phyloP scores from a whole-genome alignment of 495 filamentous ascomycete species.

The Talaromyces ruber region DNA sequence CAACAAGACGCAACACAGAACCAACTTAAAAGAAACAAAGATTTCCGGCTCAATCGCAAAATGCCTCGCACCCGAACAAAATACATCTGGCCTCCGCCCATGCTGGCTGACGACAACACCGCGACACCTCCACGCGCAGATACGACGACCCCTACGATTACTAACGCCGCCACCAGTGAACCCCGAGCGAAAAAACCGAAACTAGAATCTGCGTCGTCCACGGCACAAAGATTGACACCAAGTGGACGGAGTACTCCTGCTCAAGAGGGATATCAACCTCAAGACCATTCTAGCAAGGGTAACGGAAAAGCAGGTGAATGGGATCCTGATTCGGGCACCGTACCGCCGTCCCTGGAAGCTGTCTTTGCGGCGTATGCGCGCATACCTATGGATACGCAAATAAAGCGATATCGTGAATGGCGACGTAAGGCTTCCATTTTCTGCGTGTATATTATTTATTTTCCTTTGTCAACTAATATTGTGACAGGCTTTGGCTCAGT shows the following conservation, averaged over 20 bases:
- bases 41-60: neutral
- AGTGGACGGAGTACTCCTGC: neutral
- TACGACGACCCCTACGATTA: neutral
- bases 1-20: neutral
- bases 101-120: neutral
- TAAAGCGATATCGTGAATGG: conserved; percentile 2
- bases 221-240: neutral
- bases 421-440: neutral
- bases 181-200: conserved; percentile 2
- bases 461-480: neutral
- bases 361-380: neutral
- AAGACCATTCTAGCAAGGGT: neutral
- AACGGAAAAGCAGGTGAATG: neutral
- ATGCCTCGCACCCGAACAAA: conserved; percentile 9
- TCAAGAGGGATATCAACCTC: neutral
- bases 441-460: neutral
- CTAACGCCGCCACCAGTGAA: neutral
- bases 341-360: neutral
- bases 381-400: conserved; percentile 1
- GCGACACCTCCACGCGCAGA: neutral
- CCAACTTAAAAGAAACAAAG: neutral
- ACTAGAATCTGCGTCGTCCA: neutral
- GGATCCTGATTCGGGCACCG: neutral
- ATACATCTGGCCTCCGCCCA: conserved; percentile 8
- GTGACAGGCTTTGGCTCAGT: conserved; percentile 1